Evolutionary conservation across 2,329 filamentous ascomycete species (phyloP).

Genomic region (Fusarium annulatum): DNA sequence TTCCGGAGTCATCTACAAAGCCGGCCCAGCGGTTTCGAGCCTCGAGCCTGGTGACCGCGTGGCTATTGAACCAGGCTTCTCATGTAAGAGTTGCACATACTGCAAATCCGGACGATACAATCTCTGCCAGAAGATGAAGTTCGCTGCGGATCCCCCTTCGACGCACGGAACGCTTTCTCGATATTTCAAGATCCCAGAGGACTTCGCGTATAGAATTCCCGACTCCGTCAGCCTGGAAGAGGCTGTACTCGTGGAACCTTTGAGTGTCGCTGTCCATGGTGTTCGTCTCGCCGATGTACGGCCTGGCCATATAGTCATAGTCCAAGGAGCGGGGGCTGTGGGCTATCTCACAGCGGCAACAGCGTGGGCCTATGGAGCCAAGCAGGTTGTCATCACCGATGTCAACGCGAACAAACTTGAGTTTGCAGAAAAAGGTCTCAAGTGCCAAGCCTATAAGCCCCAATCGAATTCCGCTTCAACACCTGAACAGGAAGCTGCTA

Average conservation of each 20-base stretch:
- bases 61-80: conserved; percentile 90
- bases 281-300: conserved; percentile 76
- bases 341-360: conserved; percentile 89
- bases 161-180: conserved; percentile 84
- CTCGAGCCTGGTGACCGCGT: conserved; percentile 82
- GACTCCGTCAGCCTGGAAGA: conserved; percentile 80
- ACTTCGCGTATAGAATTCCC: conserved; percentile 93
- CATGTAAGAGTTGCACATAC: conserved; percentile 79
- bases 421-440: conserved; percentile 26
- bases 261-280: conserved; percentile 87
- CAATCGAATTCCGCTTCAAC: background rate
- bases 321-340: conserved; percentile 88
- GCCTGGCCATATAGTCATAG: conserved; percentile 81
- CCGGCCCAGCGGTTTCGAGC: conserved; percentile 71
- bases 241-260: conserved; percentile 88
- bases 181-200: conserved; percentile 83
- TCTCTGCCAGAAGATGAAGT: conserved; percentile 85
- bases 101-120: conserved; percentile 91
- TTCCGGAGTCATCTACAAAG: conserved; percentile 78
- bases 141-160: conserved; percentile 92
- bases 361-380: conserved; percentile 82
- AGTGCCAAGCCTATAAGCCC: conserved; percentile 8
- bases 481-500: conserved; percentile 20
- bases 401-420: conserved; percentile 30
- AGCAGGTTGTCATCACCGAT: conserved; percentile 53